Evolutionary conservation across 2,329 filamentous ascomycete species (phyloP).

Genomic region (Colletotrichum kahawae): DNA sequence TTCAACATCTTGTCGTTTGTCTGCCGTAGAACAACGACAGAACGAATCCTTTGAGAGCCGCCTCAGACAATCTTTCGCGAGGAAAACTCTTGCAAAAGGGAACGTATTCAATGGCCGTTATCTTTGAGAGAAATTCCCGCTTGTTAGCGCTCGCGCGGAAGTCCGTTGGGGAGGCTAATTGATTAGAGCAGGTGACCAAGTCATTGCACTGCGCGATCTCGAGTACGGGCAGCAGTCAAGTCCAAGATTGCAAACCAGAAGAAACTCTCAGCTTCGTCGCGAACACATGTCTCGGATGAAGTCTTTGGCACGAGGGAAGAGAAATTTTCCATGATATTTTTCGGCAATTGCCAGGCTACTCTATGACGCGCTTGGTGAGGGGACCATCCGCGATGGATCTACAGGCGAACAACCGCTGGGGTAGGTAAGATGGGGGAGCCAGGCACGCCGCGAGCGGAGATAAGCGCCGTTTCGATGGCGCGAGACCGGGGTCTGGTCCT

Average conservation of each 20-base stretch:
- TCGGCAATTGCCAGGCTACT: neutral
- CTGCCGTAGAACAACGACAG: neutral
- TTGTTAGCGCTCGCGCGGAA: neutral
- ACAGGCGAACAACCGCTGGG: neutral
- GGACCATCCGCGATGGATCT: neutral
- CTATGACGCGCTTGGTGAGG: neutral
- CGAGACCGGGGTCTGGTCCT: slow-evolving; percentile 10
- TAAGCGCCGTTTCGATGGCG: neutral
- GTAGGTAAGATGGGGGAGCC: neutral
- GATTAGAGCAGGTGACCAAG: neutral
- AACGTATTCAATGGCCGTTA: neutral
- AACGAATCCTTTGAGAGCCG: neutral
- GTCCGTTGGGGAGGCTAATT: slow-evolving; percentile 1
- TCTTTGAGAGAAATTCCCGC: neutral
- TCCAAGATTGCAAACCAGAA: neutral
- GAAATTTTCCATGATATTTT: neutral
- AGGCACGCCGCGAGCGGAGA: neutral
- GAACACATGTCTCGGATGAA: neutral
- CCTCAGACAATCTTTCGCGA: neutral
- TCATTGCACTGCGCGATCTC: neutral
- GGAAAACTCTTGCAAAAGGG: too few species aligned
- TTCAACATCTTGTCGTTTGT: neutral
- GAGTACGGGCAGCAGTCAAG: neutral
- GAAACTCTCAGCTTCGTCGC: neutral
- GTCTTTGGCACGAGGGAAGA: neutral